Percentiles rank a stretch among this genome's conserved stretches.
Evolutionary conservation across 1,284 basidiomycete genomes (phyloP).

Genomic region (Ceratobasidium sp.): DNA sequence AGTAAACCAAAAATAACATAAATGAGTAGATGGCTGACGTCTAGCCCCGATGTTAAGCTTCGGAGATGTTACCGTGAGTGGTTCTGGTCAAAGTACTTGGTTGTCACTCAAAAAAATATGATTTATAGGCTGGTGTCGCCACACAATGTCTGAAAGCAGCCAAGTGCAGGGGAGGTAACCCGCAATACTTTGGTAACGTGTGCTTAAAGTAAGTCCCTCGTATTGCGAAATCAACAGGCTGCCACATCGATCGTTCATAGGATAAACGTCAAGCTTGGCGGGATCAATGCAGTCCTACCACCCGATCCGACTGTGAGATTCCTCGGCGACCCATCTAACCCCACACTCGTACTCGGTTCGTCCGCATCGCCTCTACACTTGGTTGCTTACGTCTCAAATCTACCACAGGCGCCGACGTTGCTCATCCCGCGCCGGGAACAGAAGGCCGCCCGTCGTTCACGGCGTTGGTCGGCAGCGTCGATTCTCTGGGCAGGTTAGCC

Average conservation of each 20-base stretch:
- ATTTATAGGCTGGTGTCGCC: conserved; percentile 64
- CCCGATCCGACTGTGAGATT: conserved; percentile 61
- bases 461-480: conserved; percentile 74
- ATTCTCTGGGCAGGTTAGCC: conserved; percentile 54
- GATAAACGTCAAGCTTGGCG: conserved; percentile 80
- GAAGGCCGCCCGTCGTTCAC: conserved; percentile 77
- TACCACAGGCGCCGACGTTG: conserved; percentile 70
- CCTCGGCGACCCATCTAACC: conserved; percentile 68
- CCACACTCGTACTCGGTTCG: conserved; percentile 77
- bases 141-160: conserved; percentile 66
- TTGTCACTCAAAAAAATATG: neutral
- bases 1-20: conserved; percentile 48
- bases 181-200: conserved; percentile 79
- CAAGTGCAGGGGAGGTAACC: conserved; percentile 47
- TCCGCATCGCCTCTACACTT: neutral
- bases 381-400: neutral
- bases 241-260: conserved; percentile 52
- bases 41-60: conserved; percentile 57
- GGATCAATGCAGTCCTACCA: conserved; percentile 72
- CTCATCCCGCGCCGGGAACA: conserved; percentile 76
- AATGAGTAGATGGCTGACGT: neutral
- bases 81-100: neutral
- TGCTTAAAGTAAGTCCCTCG: conserved; percentile 66
- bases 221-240: neutral
- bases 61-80: conserved; percentile 60